Base-by-base conservation (phyloP, 2,329 filamentous ascomycete genomes). In the Magnaporthiopsis rhizophila region DNA sequence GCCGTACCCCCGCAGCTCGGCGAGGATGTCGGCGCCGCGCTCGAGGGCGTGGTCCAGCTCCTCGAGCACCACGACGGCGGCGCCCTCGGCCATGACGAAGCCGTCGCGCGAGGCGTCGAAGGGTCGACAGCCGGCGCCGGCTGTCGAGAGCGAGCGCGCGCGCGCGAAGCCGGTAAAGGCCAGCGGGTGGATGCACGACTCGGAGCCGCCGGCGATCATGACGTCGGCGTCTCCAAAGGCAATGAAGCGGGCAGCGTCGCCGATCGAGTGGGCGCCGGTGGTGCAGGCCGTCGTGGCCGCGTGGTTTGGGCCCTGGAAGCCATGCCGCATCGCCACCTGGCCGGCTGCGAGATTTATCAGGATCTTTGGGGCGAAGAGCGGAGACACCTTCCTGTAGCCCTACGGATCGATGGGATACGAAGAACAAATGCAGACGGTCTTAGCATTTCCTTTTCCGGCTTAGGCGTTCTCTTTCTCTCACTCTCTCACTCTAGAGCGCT, bases 311-410 rank as follows among this genome's bases (percentile, higher is more conserved):
- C 95, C 95, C 75, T 90, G 79, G 72, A 99, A 90, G 24, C 92
- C 91, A 77, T 95, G 88, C 70, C 87, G 90, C 88, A 99, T 98
- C 32, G 94, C 94, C 53, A 98, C 87, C 73, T 98, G 94, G 0
- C 95, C 95, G 12, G 95, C 95, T 0, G 91, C 95, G 69, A 99
- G 85, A 74, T 99, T 99, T 77, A 96, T 97, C 62, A 99, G 82
- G 9, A 98, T 86, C 69, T 91, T 89, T 8, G 95, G 95, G 9
- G 98, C 92, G 72, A 99, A 98, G 3, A 97, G 79, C 1, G 95
- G 95, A 45, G 93, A 96, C 2, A 98, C 90, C 72, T 95, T 97
- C 69, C 86, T 91, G 75, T 97, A 96, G 68, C 94, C 94, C 91
- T 95, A 68, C 58, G 38, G 11, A 45, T 58, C 30, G 28, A 5